Evolutionary conservation across 1,139 yeast species (phyloP).

Genomic region (Kodamaea ohmeri): DNA sequence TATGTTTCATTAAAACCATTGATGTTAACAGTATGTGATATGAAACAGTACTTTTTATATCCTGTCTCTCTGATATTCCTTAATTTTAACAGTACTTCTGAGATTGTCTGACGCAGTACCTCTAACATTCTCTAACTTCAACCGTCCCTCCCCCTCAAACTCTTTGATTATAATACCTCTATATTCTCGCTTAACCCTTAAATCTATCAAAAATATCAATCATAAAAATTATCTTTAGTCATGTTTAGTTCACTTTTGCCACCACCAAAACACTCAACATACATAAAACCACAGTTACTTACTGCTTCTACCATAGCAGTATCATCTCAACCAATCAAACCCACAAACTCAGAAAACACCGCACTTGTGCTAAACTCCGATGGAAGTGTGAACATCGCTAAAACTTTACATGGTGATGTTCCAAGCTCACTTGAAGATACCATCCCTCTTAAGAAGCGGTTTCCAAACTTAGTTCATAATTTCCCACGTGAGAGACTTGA

Average conservation of each 20-base stretch:
- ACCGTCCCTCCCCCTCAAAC: no score
- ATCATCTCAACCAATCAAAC: neutral
- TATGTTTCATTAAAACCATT: no score
- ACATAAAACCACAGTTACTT: conserved; percentile 10
- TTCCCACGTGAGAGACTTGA: conserved; percentile 35
- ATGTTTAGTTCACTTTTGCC: conserved; percentile 39
- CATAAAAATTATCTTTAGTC: no score
- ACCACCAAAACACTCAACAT: conserved; percentile 26
- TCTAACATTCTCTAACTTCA: no score
- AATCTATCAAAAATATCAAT: no score
- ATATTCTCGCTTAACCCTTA: no score
- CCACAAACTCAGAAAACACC: neutral
- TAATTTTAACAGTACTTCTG: no score
- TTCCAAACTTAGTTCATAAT: conserved; percentile 40
- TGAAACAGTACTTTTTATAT: no score
- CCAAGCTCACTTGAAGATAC: conserved; percentile 39
- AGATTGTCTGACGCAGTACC: no score
- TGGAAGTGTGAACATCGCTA: conserved; percentile 30
- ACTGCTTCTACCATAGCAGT: no score
- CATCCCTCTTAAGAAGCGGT: conserved; percentile 39
- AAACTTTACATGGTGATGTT: conserved; percentile 16
- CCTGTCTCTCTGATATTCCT: neutral
- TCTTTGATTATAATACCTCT: no score
- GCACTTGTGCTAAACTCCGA: conserved; percentile 17
- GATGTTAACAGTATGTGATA: no score